Evolutionary conservation across 2,329 filamentous ascomycete genomes (phyloP).

Genomic region (Pestalotiopsis fici): DNA sequence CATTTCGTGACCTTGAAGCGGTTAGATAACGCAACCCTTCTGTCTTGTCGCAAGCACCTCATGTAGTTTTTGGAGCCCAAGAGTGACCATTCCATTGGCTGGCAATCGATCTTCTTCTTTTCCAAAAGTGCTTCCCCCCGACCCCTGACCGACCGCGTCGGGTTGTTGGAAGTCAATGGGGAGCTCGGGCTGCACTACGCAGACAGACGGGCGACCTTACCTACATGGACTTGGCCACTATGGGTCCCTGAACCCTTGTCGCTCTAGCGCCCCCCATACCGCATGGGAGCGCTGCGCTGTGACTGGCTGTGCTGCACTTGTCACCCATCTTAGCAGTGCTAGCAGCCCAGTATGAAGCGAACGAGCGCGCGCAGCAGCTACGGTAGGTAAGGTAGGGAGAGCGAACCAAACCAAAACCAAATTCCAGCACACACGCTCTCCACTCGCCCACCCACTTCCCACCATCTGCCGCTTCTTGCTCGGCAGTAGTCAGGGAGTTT

Average conservation of each 20-base stretch:
- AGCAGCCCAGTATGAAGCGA: background rate
- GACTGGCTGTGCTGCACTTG: background rate
- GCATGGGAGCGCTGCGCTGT: background rate
- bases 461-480: background rate
- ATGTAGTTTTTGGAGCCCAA: background rate
- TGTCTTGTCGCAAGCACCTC: background rate
- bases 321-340: background rate
- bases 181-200: background rate
- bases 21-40: background rate
- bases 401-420: background rate
- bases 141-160: background rate
- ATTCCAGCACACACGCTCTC: slow-evolving; percentile 5
- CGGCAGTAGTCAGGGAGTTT: background rate
- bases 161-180: background rate
- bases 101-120: background rate
- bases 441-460: background rate
- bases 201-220: background rate
- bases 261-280: background rate
- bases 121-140: background rate
- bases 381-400: background rate
- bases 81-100: background rate
- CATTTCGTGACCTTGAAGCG: background rate
- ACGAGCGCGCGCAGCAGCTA: background rate
- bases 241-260: background rate
- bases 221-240: background rate